Conservation (phyloP, 495 filamentous ascomycete genomes). For the Lepraria neglecta region DNA sequence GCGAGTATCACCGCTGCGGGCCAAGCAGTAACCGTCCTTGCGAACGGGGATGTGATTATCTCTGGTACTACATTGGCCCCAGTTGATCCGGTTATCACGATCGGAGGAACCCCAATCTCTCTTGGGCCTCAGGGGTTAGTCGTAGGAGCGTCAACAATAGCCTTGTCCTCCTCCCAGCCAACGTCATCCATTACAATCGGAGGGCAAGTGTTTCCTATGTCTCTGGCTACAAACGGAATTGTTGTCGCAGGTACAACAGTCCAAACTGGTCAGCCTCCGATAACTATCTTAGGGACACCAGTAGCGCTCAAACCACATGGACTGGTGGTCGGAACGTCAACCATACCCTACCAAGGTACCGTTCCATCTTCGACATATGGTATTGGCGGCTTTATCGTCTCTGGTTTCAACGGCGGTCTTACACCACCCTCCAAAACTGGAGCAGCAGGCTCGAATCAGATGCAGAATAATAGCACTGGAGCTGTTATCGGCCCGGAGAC, state of each 20-base stretch:
- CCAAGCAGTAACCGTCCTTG: not conserved
- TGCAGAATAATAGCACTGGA: not conserved
- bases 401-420: not conserved
- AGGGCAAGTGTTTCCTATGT: not conserved
- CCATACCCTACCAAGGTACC: not conserved
- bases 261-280: not conserved
- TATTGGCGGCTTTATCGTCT: not conserved
- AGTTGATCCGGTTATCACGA: not conserved
- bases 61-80: slow-evolving; percentile 1
- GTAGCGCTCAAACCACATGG: not conserved
- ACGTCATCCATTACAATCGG: not conserved
- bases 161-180: not conserved
- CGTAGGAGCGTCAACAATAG: not conserved
- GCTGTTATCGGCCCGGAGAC: not conserved
- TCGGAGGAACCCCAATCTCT: not conserved
- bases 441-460: not conserved
- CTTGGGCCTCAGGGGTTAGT: not conserved
- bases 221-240: not conserved
- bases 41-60: not conserved
- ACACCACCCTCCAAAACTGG: not conserved
- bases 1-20: not conserved
- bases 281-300: not conserved
- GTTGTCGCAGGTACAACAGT: not conserved
- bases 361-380: not conserved
- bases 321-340: not conserved